Percentiles rank a stretch among this genome's conserved stretches.
These are phyloP conservation scores for Chaetothyriales sp. DNA, from an alignment of 2,329 filamentous ascomycete species.

Conservation along the genomic window DNA sequence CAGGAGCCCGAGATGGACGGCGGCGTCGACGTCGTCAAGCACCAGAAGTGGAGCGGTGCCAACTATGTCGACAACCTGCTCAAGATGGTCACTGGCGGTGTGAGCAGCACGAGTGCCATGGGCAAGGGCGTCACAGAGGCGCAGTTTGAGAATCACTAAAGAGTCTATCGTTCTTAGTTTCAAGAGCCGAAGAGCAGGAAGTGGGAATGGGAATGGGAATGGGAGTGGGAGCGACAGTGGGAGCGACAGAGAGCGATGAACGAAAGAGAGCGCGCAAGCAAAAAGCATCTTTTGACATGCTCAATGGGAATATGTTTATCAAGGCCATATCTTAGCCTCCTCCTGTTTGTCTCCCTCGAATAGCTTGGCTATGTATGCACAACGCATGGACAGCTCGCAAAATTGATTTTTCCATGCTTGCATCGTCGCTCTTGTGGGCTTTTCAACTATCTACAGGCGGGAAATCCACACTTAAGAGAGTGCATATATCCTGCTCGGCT, in stretches of 20 bases:
- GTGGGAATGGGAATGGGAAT: not conserved
- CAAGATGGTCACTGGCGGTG: constrained; percentile 92
- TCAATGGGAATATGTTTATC: not conserved
- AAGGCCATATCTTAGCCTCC: too few species aligned
- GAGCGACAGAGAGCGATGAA: too few species aligned
- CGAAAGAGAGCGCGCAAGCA: not conserved
- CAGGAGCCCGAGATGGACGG: constrained; percentile 94
- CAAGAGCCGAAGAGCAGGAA: not conserved
- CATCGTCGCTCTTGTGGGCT: too few species aligned
- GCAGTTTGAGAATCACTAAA: not conserved
- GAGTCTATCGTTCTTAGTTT: not conserved
- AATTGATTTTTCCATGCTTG: too few species aligned
- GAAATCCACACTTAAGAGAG: too few species aligned
- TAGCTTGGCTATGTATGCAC: too few species aligned
- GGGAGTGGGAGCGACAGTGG: not conserved
- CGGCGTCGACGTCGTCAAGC: constrained; percentile 86
- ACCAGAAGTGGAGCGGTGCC: constrained; percentile 97
- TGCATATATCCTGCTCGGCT: too few species aligned
- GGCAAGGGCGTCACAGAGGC: constrained; percentile 71
- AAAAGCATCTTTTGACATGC: not conserved
- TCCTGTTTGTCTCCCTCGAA: too few species aligned
- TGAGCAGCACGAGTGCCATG: constrained; percentile 89
- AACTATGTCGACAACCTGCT: constrained; percentile 88
- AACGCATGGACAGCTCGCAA: too few species aligned
- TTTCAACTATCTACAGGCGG: too few species aligned